Base-by-base conservation (phyloP, 495 filamentous ascomycete species). In the Achaetomiella virescens region DNA sequence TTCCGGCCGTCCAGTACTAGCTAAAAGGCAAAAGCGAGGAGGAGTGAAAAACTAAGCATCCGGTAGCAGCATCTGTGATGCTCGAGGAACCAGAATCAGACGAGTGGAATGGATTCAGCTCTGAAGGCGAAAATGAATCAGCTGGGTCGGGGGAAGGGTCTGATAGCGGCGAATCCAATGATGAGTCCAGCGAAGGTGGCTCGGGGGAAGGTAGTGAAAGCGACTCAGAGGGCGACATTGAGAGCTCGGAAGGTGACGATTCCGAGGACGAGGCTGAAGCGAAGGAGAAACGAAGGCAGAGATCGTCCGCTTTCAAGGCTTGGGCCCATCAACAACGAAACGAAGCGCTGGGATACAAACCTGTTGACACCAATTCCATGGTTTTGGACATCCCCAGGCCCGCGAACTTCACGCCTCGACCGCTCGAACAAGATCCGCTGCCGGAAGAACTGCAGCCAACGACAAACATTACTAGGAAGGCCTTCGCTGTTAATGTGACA, bases 321-420 rank as follows among this genome's bases (percentile, higher is more conserved):
- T 98, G 93, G 93, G 93, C 95, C 14, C 82, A 83, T 25, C 83
- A 88, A 59, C 87, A 91, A 66, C 81, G 91, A 48, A 95, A 95
- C 64, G 82, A 89, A 60, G 84, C 85, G 9, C 68, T 78, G 35
- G 79, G 79, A 1, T 82, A 76, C 59, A 51, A 75, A 43, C 69
- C 76, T 1, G 48, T 68, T 24, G 61, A 66, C 1, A 55, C 63
- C 38, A 65, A 53, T 31, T 47, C 64, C 33, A 48, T 58, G 15
- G 54, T 69, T 18, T 55, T 75, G 15, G 70, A 77, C 48, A 77
- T 75, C 42, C 71, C 74, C 5, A 70, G 72, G 37, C 70, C 74
- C 4, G 59, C 70, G 21, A 76, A 80, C 47, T 86, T 88, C 68
- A 69, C 70, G 37, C 83, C 81, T 0, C 72, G 85, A 33, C 77